phyloP scores from a whole-genome alignment of 2,329 filamentous ascomycete species.

The Sporothrix mexicana region DNA sequence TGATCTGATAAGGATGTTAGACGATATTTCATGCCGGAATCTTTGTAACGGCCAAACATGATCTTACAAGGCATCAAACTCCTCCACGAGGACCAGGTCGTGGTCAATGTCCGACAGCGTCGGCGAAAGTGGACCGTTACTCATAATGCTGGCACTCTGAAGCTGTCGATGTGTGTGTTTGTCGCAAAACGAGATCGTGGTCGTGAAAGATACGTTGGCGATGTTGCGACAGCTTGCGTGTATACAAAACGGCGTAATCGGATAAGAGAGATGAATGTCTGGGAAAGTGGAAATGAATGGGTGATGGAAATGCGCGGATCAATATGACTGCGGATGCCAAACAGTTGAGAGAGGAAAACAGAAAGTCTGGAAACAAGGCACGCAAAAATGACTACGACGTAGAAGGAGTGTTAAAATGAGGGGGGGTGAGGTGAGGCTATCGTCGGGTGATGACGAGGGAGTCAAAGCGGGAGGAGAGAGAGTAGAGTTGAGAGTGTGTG shows the following conservation, averaged over 20 bases:
- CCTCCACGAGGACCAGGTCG: constrained; percentile 55
- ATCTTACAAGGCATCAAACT: constrained; percentile 64
- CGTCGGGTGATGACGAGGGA: constrained; percentile 18
- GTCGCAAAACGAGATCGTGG: too few relatives aligned
- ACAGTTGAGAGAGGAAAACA: not conserved
- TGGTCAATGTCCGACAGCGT: constrained; percentile 43
- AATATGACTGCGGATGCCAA: not conserved
- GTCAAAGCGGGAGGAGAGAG: constrained; percentile 12
- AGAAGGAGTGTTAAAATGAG: not conserved
- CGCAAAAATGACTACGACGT: not conserved
- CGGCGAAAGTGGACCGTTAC: not conserved
- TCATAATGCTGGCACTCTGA: constrained; percentile 17
- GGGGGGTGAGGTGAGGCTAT: constrained; percentile 4
- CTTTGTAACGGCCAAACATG: too few relatives aligned
- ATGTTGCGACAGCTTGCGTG: not conserved
- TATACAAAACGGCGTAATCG: not conserved
- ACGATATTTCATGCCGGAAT: too few relatives aligned
- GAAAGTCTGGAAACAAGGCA: not conserved
- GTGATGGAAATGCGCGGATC: not conserved
- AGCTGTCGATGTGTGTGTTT: not conserved
- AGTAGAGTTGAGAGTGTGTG: too few relatives aligned
- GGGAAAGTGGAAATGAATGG: too few relatives aligned
- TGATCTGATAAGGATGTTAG: constrained; percentile 39
- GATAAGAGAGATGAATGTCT: not conserved
- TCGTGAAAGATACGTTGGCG: too few relatives aligned